phyloP scores from a whole-genome alignment of 805 yeast genomes.

The Candida easanensis region DNA sequence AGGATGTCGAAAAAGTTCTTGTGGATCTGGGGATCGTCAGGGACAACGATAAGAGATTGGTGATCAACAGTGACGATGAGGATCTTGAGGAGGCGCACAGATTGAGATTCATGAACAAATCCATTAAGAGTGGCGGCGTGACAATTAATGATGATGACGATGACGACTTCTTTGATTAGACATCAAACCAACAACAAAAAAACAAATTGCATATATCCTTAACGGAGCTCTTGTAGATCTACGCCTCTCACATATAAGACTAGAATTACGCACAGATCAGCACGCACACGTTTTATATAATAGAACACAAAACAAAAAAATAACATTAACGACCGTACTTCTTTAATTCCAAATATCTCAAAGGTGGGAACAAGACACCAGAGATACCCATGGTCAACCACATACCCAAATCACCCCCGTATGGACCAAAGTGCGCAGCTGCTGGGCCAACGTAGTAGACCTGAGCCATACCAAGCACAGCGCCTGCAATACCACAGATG shows the following conservation, averaged over 20 bases:
- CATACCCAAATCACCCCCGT: slow-evolving; percentile 76
- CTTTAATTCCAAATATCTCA: slow-evolving; percentile 63
- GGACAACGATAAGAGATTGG: slow-evolving; percentile 63
- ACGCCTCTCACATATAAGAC: no score
- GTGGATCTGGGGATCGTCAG: slow-evolving; percentile 66
- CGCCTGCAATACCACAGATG: slow-evolving; percentile 73
- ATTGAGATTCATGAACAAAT: slow-evolving; percentile 54
- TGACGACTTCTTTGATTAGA: slow-evolving; percentile 46
- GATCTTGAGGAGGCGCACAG: slow-evolving; percentile 55
- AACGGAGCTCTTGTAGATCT: no score
- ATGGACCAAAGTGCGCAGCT: slow-evolving; percentile 58
- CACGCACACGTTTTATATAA: background rate
- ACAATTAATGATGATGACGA: slow-evolving; percentile 42
- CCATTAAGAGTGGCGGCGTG: slow-evolving; percentile 38
- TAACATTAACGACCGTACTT: slow-evolving; percentile 44
- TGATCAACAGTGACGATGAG: slow-evolving; percentile 57
- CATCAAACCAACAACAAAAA: background rate
- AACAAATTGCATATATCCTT: background rate
- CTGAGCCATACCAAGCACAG: slow-evolving; percentile 85
- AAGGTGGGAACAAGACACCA: slow-evolving; percentile 57
- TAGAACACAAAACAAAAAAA: background rate
- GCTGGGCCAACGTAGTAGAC: slow-evolving; percentile 78
- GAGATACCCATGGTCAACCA: slow-evolving; percentile 75
- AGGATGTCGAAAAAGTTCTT: slow-evolving; percentile 72
- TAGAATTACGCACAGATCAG: no score